Base-by-base conservation (phyloP, 2,329 filamentous ascomycete species). In the Microdochium trichocladiopsis region DNA sequence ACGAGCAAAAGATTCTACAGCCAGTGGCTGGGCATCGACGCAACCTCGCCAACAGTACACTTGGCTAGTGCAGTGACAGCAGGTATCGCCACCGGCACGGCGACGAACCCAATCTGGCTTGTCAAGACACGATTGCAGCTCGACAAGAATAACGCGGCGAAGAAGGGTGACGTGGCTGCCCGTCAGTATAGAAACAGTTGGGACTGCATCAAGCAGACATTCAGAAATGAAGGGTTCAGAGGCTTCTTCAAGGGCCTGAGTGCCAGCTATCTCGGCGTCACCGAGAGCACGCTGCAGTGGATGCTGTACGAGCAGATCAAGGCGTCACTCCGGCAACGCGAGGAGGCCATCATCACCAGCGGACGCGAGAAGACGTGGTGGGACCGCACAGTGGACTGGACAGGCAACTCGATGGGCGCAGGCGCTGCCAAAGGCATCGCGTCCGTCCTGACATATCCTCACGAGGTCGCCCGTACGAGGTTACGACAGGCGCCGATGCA, bases 31-130 rank as follows among this genome's bases (percentile, higher is more conserved):
- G 90, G 93, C 69, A 64, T 82, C 59, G 83, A 86, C 49, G 66
- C 84, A 60, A 82, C 91, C 64, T 80, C 83, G 14, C 80, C 87
- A 1, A 87, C 82, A 77, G 84, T 96, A 11, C 90, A 96, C 66
- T 76, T 96, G 9, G 74, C 81, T 48, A 86, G 90, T 1, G 92
- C 88, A 4, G 83, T 88, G 1, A 77, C 80, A 16, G 91, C 92
- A 1, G 92, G 92, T 2, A 81, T 96, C 45, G 85, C 86, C 6
- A 96, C 93, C 0, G 89, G 89, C 48, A 96, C 93, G 1, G 89
- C 87, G 22, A 97, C 92, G 36, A 96, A 96, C 69, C 92, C 92
- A 1, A 96, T 97, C 63, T 97, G 92, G 92, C 80, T 97, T 57
- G 84, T 97, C 65, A 97, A 97, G 78, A 97, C 92, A 41, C 79